phyloP scores from a whole-genome alignment of 768 basidiomycete genomes.

The Phaeotremella skinneri region DNA sequence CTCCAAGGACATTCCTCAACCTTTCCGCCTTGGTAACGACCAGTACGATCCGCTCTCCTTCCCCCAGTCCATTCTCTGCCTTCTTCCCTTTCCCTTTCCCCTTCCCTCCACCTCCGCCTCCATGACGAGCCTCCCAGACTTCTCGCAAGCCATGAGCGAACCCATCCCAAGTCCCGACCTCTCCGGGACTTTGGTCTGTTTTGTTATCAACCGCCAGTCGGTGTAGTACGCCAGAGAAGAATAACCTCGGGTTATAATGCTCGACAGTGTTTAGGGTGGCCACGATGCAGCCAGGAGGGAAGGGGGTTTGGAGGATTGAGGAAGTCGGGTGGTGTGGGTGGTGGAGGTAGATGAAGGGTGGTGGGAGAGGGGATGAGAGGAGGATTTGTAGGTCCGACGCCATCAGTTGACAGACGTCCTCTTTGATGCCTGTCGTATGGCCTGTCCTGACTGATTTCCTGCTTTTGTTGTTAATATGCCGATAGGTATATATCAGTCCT shows the following conservation, averaged over 20 bases:
- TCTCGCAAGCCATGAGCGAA: constrained; percentile 20
- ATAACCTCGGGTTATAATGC: constrained; percentile 26
- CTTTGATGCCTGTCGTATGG: too few relatives aligned
- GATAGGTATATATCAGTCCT: too few relatives aligned
- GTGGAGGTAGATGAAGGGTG: constrained; percentile 48
- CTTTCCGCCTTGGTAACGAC: constrained; percentile 37
- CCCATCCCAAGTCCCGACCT: constrained; percentile 32
- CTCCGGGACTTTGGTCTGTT: constrained; percentile 9
- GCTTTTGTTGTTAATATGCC: too few relatives aligned
- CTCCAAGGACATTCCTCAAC: constrained; percentile 28
- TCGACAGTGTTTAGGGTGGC: constrained; percentile 28
- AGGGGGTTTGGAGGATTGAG: constrained; percentile 2
- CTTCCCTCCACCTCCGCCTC: constrained; percentile 12
- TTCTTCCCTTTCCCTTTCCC: constrained; percentile 28
- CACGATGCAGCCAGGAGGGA: constrained; percentile 1
- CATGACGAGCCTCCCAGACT: constrained; percentile 1
- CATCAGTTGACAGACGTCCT: background rate
- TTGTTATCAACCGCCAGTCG: constrained; percentile 7
- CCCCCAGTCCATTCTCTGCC: constrained; percentile 14
- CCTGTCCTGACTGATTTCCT: too few relatives aligned
- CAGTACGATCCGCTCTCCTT: constrained; percentile 16
- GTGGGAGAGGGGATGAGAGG: constrained; percentile 24
- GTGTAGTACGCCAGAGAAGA: constrained; percentile 32
- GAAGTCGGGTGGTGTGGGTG: constrained; percentile 47
- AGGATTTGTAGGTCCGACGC: constrained; percentile 15